Evolutionary conservation across 1,139 yeast genomes (phyloP), one percentile per base, ranked within the genome.

Genomic region (Zygoascus sp.): DNA sequence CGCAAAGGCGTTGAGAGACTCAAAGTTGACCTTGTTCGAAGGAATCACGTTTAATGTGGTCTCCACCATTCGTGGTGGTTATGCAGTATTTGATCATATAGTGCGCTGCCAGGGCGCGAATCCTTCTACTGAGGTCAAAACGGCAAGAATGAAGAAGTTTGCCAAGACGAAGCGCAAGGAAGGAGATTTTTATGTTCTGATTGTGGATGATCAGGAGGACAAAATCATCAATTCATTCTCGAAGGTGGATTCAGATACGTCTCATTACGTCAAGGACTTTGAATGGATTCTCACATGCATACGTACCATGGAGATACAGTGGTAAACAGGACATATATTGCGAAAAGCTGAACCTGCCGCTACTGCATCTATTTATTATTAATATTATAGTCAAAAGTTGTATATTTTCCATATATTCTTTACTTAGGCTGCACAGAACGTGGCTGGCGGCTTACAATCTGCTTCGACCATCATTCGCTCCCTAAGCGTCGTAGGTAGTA

Each of bases 401-500:
- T 40, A 19, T 40, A 40, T 30, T 40, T 32, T 21, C 25, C 27
- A 30, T 21, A 32, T 30, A 39, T 27, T 38, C 19, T 7, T n/a
- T 25, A 10, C 36, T 38, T 10, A 15, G 22, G 7, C n/a, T 25
- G n/a, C 4, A 10, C 8, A 4, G 15, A 15, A 30, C 10, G 9
- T 10, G 10, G 27, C 10, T 23, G 10, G 34, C 13, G 34, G 15
- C 6, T 7, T 30, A 30, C 17, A 30, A 9, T 13, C 13, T 30
- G 34, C 34, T 30, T n/a, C 34, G 34, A 30, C 34, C 34, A 30
- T n/a, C 34, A 9, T 8, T 8, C 8, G 17, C 15, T 30, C 34
- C 39, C 73, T 79, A 92, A 73, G 96, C 97, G 64, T 83, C 83
- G 74, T 92, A 92, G 61, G 95, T 86, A 46, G 96, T 75, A 57